These are phyloP conservation scores for Tribonema minus DNA, from an alignment of 108 stramenopile species.

Conservation along the genomic window DNA sequence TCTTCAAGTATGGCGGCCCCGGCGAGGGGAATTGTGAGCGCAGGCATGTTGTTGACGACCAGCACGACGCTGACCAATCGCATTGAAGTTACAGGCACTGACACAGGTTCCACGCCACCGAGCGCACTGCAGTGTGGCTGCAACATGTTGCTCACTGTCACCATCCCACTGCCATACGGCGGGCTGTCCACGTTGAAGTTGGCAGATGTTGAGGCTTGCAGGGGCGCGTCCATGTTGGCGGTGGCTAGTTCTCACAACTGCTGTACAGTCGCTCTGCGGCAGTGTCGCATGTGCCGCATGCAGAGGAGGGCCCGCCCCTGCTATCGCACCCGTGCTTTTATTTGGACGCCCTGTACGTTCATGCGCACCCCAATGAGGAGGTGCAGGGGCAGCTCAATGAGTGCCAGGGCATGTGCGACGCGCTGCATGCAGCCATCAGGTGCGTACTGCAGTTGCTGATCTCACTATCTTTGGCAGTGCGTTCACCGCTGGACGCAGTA, in stretches of 20 bases:
- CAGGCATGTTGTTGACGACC: not conserved
- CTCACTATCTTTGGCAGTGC: too few relatives aligned
- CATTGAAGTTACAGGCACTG: not conserved
- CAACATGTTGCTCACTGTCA: constrained; percentile 21
- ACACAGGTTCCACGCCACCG: constrained; percentile 27
- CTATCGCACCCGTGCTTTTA: not conserved
- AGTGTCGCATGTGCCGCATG: not conserved
- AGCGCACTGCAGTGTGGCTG: constrained; percentile 15
- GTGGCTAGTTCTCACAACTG: too few relatives aligned
- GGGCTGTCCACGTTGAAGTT: constrained; percentile 23
- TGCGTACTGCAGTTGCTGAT: too few relatives aligned
- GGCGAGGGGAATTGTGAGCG: not conserved
- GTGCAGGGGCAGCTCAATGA: not conserved
- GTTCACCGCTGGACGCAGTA: too few relatives aligned
- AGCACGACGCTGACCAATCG: not conserved
- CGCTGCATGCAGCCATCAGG: not conserved
- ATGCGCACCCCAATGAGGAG: not conserved
- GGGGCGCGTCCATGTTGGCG: constrained; percentile 9
- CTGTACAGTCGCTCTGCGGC: not conserved
- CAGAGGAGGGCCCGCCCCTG: not conserved
- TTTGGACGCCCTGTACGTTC: not conserved
- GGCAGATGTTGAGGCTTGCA: not conserved
- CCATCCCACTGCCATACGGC: not conserved
- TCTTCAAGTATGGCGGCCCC: not conserved
- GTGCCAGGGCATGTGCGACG: not conserved